These are phyloP conservation scores for Tylopilus intermedius DNA, from an alignment of 768 basidiomycete genomes.

Conservation along the genomic window DNA sequence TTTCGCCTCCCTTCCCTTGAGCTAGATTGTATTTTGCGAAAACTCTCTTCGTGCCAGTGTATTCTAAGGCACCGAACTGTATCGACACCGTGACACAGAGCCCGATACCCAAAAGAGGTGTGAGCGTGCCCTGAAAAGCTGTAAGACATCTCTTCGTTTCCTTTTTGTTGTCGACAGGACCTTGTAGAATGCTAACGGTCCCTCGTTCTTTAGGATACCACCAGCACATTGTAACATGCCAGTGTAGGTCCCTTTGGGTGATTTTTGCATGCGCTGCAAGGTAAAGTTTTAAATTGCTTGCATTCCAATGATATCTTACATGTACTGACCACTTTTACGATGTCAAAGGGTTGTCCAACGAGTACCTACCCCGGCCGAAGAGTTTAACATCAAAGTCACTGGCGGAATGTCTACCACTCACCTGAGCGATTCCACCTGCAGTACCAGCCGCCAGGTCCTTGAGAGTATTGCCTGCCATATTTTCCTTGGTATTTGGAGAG, in stretches of 20 bases:
- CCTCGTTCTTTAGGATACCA: slow-evolving; percentile 87
- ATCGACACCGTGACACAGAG: slow-evolving; percentile 95
- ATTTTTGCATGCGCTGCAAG: slow-evolving; percentile 86
- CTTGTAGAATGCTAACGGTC: slow-evolving; percentile 94
- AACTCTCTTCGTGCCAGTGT: slow-evolving; percentile 73
- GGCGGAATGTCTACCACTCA: slow-evolving; percentile 20
- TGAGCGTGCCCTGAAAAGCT: slow-evolving; percentile 69
- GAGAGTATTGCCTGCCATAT: slow-evolving; percentile 49
- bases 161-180: slow-evolving; percentile 33
- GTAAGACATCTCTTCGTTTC: background rate
- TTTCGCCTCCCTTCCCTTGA: slow-evolving; percentile 56
- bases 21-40: slow-evolving; percentile 62
- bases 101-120: slow-evolving; percentile 88
- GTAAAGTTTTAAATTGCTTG: slow-evolving; percentile 10
- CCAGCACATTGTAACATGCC: slow-evolving; percentile 87
- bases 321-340: slow-evolving; percentile 86
- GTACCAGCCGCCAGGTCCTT: slow-evolving; percentile 90
- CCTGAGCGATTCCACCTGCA: slow-evolving; percentile 88
- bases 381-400: background rate
- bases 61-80: slow-evolving; percentile 89
- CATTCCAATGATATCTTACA: background rate
- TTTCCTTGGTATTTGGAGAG: slow-evolving; percentile 10
- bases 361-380: slow-evolving; percentile 52
- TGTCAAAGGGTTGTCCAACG: slow-evolving; percentile 93
- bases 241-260: slow-evolving; percentile 81